These are phyloP conservation scores for Fusarium graminum DNA, from an alignment of 2,329 filamentous ascomycete genomes.

Conservation along the genomic window DNA sequence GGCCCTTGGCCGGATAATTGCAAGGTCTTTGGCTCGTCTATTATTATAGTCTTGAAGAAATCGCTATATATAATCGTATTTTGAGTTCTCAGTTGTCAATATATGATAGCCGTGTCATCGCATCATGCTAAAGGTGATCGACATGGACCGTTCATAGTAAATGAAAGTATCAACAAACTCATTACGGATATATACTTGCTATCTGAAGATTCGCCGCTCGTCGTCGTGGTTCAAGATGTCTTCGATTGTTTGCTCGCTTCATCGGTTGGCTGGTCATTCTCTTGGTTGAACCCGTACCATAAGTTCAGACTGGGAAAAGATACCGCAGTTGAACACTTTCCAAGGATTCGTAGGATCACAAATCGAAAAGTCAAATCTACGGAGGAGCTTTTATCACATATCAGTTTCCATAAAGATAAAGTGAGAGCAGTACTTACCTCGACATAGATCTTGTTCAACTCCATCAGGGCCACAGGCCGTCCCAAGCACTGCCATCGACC, in stretches of 20 bases:
- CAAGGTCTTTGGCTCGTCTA: background rate
- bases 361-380: slow-evolving; percentile 51
- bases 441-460: slow-evolving; percentile 57
- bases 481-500: slow-evolving; percentile 58
- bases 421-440: slow-evolving; percentile 50
- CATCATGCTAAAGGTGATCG: background rate
- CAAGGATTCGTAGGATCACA: slow-evolving; percentile 52
- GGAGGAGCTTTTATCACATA: slow-evolving; percentile 45
- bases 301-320: slow-evolving; percentile 51
- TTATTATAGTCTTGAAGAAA: background rate
- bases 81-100: background rate
- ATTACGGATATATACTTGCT: background rate
- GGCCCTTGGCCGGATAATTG: slow-evolving; percentile 4
- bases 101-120: background rate
- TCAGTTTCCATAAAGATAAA: background rate
- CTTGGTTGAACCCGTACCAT: slow-evolving; percentile 42
- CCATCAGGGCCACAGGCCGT: slow-evolving; percentile 55
- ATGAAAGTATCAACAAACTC: too few species aligned
- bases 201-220: background rate
- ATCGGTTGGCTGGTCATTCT: background rate
- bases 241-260: accelerated
- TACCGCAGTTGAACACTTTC: slow-evolving; percentile 50
- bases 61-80: background rate
- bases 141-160: too few species aligned
- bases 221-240: background rate